These are phyloP conservation scores for Leccinum fallax DNA, from an alignment of 1,284 basidiomycete species.

Conservation along the genomic window DNA sequence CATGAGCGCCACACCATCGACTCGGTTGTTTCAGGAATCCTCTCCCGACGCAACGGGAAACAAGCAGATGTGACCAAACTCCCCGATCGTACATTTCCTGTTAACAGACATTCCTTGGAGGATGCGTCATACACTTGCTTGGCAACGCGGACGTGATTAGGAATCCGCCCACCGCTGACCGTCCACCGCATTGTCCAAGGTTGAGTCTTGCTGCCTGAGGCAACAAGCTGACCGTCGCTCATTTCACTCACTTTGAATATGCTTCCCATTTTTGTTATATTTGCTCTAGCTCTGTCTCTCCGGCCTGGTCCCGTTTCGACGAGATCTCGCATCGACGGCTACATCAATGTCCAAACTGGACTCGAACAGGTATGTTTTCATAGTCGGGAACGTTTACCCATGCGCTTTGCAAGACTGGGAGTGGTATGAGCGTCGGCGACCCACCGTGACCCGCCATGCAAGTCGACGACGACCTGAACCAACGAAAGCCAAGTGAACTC, in stretches of 20 bases:
- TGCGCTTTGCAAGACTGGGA: conserved; percentile 62
- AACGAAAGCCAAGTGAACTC: conserved; percentile 27
- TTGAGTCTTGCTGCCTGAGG: conserved; percentile 16
- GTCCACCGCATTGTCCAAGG: not conserved
- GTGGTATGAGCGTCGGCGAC: not conserved
- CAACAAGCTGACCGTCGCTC: conserved; percentile 17
- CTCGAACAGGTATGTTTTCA: conserved; percentile 55
- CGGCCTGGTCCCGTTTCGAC: conserved; percentile 18
- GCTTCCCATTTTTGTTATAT: conserved; percentile 16
- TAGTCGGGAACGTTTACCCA: conserved; percentile 68
- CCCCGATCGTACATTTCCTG: no score
- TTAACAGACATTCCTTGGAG: no score
- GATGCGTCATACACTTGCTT: no score
- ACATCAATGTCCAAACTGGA: conserved; percentile 15
- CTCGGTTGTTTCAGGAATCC: no score
- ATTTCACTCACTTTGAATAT: conserved; percentile 18
- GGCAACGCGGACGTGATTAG: no score
- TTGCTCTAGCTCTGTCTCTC: conserved; percentile 11
- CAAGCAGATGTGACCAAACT: no score
- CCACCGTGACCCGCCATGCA: conserved; percentile 1
- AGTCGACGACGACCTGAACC: conserved; percentile 2
- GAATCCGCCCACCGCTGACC: not conserved
- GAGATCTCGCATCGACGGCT: not conserved
- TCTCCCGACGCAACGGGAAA: no score
- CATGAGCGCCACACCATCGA: no score